A percentile compares a stretch with the other conserved stretches of the same genome.
These are phyloP conservation scores for Candida nitratophila DNA, from an alignment of 805 yeast genomes.

Conservation along the genomic window DNA sequence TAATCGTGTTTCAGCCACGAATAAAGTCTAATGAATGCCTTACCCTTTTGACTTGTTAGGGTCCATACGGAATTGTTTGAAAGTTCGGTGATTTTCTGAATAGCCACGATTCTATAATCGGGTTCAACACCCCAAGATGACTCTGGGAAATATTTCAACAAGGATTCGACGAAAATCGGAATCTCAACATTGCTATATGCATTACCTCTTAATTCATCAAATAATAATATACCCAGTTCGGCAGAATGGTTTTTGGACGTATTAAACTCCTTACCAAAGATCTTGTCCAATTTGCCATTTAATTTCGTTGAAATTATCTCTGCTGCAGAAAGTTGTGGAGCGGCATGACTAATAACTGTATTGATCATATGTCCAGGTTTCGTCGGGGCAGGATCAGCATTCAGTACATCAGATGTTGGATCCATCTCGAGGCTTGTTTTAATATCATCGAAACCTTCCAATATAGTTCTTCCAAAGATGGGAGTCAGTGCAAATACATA, in stretches of 20 bases:
- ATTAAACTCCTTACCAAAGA: background rate
- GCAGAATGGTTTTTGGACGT: background rate
- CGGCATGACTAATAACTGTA: no score
- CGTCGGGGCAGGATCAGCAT: no score
- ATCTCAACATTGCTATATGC: background rate
- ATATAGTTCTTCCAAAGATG: background rate
- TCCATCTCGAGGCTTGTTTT: background rate
- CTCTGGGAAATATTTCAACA: constrained; percentile 6
- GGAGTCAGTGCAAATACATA: background rate
- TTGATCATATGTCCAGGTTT: no score
- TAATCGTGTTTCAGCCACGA: constrained; percentile 9
- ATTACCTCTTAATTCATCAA: background rate
- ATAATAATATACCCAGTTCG: background rate
- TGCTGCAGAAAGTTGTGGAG: background rate
- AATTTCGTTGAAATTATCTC: background rate
- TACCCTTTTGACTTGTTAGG: background rate
- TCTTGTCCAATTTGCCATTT: background rate
- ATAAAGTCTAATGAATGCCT: constrained; percentile 6
- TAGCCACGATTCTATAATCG: constrained; percentile 9
- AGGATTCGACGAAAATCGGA: background rate
- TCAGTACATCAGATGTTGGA: no score
- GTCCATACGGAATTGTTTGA: constrained; percentile 5
- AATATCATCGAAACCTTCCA: background rate
- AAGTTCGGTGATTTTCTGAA: background rate
- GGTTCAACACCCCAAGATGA: constrained; percentile 3